Evolutionary conservation across 2,329 filamentous ascomycete genomes (phyloP).

Genomic region (Trichoderma simmonsii): DNA sequence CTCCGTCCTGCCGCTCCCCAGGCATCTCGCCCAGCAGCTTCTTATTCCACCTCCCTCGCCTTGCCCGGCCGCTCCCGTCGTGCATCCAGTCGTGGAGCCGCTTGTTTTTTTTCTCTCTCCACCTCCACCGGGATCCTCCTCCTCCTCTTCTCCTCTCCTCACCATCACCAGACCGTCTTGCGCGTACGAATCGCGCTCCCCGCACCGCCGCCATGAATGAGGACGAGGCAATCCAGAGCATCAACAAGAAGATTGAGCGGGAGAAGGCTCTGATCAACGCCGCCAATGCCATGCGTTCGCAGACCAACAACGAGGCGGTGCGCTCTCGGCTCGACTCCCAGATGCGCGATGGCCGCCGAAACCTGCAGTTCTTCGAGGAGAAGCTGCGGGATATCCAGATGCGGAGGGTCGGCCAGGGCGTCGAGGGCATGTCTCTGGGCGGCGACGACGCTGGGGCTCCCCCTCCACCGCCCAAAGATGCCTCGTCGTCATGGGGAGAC

Average conservation of each 20-base stretch:
- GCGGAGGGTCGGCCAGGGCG: constrained; percentile 66
- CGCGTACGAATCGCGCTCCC: constrained; percentile 40
- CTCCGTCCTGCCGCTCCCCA: neutral
- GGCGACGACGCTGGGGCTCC: constrained; percentile 48
- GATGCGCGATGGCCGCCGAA: constrained; percentile 88
- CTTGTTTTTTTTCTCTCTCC: constrained; percentile 9
- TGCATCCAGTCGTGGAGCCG: constrained; percentile 4
- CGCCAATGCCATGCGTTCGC: constrained; percentile 90
- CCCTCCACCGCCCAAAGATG: constrained; percentile 75
- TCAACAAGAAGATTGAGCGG: constrained; percentile 95
- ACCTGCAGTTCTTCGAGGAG: constrained; percentile 94
- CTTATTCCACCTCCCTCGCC: neutral
- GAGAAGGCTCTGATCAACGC: constrained; percentile 94
- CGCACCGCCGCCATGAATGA: constrained; percentile 55
- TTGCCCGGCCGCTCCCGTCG: neutral
- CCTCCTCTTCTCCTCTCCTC: constrained; percentile 16
- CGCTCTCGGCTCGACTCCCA: constrained; percentile 88
- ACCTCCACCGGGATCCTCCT: constrained; percentile 4
- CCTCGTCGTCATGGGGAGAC: constrained; percentile 47
- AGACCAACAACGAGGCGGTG: constrained; percentile 89
- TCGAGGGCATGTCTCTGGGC: constrained; percentile 65
- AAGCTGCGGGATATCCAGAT: constrained; percentile 84
- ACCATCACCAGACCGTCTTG: constrained; percentile 28
- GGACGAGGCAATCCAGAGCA: constrained; percentile 67
- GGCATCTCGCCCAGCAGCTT: constrained; percentile 11